Percentiles rank a stretch among this genome's conserved stretches.
These are phyloP conservation scores for Stachybotrys echinatus DNA, from an alignment of 2,329 filamentous ascomycete genomes.

Conservation along the genomic window DNA sequence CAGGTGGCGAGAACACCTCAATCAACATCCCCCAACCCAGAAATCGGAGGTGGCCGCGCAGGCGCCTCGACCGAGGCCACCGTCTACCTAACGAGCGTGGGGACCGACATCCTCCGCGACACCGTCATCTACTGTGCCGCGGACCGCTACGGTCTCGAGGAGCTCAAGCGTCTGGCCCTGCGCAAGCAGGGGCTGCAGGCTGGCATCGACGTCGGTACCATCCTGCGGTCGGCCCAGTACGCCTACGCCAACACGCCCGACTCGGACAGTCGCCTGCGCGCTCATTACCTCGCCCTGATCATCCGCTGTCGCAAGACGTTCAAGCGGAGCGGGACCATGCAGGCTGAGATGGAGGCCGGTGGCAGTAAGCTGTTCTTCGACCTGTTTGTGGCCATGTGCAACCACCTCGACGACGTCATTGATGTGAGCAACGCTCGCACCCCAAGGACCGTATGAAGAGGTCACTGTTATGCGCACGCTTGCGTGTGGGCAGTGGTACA, in stretches of 20 bases:
- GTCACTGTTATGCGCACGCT: background rate
- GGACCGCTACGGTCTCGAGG: constrained; percentile 84
- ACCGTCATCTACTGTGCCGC: constrained; percentile 93
- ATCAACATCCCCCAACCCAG: constrained; percentile 44
- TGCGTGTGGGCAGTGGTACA: constrained; percentile 5
- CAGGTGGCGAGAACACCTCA: constrained; percentile 29
- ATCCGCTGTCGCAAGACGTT: constrained; percentile 97
- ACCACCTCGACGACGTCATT: constrained; percentile 94
- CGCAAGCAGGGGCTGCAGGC: constrained; percentile 92
- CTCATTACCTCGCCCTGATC: constrained; percentile 95
- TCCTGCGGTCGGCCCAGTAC: constrained; percentile 88
- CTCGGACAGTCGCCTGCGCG: constrained; percentile 85
- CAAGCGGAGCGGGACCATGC: constrained; percentile 97
- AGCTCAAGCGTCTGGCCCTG: constrained; percentile 85
- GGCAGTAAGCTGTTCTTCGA: constrained; percentile 93
- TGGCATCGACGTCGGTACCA: constrained; percentile 86
- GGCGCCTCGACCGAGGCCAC: constrained; percentile 42
- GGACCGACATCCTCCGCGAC: constrained; percentile 78
- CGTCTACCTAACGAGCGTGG: constrained; percentile 69
- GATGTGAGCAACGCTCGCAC: constrained; percentile 69
- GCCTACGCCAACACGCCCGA: constrained; percentile 94
- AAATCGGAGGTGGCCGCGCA: constrained; percentile 39
- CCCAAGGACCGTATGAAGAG: constrained; percentile 49
- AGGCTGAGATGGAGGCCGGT: constrained; percentile 95
- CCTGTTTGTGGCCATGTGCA: constrained; percentile 96